Base-by-base conservation (phyloP, 305 asterid genomes). In the Galium porrigens region DNA sequence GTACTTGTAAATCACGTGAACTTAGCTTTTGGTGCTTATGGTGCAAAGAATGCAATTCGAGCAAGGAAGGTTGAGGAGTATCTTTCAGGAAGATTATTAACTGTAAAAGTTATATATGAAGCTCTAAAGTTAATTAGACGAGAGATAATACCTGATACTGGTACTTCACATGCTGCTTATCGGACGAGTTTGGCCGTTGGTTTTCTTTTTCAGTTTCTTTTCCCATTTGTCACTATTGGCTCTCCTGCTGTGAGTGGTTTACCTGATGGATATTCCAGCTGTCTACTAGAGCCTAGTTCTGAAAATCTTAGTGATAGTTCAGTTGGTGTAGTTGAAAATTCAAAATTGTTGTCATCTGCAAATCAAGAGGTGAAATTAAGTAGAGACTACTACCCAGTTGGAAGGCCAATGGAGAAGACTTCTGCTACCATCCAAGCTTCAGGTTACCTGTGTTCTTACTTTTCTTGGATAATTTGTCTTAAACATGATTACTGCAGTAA, bases 351-450 rank as follows among this genome's bases (percentile, higher is more conserved):
- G 57, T 86, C 89, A 6, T 83, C 89, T 67, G 82, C 76, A 41
- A 87, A 83, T 70, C 98, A 92, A 77, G 71, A 76, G 4, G 74
- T 91, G 66, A 82, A 81, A 67, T 81, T 67, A 6, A 79, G 85
- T 66, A 77, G 63, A 29, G 86, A 79, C 6, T 82, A 80, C 73
- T 73, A 75, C 78, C 97, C 97, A 0, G 95, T 91, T 20, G 98
- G 98, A 58, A 86, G 81, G 79, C 85, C 95, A 1, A 72, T 87
- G 73, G 58, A 68, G 33, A 91, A 89, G 79, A 61, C 42, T 58
- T 94, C 89, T 58, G 84, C 95, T 72, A 59, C 84, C 73, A 70
- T 88, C 58, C 97, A 91, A 82, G 95, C 95, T 76, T 79, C 95
- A 60, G 98, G 96, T 89, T 36, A 36, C 75, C 32, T 51, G 46